Evolutionary conservation across 345 rosid genomes (phyloP).

Genomic region (Carallia brachiata): DNA sequence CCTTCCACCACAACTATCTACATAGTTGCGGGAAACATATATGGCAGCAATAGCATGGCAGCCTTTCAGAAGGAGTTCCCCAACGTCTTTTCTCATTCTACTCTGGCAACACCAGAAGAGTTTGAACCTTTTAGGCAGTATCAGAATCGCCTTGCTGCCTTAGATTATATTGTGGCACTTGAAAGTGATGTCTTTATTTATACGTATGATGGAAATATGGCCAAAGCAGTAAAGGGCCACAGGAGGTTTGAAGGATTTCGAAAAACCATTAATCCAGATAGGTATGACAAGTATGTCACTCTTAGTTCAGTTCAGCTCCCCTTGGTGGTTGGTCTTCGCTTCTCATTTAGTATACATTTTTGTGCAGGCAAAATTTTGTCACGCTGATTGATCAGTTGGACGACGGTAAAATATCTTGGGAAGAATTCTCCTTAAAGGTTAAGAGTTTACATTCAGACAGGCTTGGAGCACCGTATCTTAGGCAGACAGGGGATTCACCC

Average conservation of each 20-base stretch:
- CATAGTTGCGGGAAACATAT: conserved; percentile 90
- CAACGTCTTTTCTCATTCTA: conserved; percentile 72
- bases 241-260: conserved; percentile 79
- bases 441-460: conserved; percentile 59
- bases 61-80: conserved; percentile 76
- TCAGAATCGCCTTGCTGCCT: conserved; percentile 91
- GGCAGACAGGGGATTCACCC: conserved; percentile 62
- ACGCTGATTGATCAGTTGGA: conserved; percentile 69
- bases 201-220: conserved; percentile 97
- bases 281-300: conserved; percentile 31
- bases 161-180: conserved; percentile 86
- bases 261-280: conserved; percentile 83
- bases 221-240: conserved; percentile 96
- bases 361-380: conserved; percentile 66
- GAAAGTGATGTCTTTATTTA: conserved; percentile 92
- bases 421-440: conserved; percentile 68
- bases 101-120: conserved; percentile 79
- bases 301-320: background rate
- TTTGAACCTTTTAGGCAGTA: conserved; percentile 63
- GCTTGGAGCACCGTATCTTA: conserved; percentile 67
- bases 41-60: conserved; percentile 76
- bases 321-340: background rate
- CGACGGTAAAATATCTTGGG: conserved; percentile 58
- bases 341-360: background rate
- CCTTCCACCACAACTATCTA: conserved; percentile 79